A percentile compares a stretch with the other conserved stretches of the same genome.
These are phyloP conservation scores for Blepharisma stoltei DNA, from an alignment of 73 alveolate species.

Conservation along the genomic window DNA sequence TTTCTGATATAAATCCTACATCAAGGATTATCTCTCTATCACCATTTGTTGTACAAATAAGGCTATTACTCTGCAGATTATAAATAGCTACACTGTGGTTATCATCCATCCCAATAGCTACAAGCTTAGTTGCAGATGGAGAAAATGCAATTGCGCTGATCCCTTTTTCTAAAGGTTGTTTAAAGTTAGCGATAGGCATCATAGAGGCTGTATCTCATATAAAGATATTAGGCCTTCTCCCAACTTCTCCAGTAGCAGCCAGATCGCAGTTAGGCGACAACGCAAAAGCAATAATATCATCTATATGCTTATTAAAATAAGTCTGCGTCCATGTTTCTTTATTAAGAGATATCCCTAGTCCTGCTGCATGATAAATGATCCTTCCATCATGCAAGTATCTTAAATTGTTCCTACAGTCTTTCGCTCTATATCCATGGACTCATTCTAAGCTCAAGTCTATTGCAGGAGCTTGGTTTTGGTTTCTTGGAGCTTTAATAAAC, in stretches of 20 bases:
- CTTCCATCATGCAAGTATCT: conserved; percentile 70
- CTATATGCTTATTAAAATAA: conserved; percentile 76
- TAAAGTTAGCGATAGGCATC: conserved; percentile 55
- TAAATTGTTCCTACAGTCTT: conserved; percentile 90
- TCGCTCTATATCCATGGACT: conserved; percentile 97
- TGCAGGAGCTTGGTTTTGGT: conserved; percentile 78
- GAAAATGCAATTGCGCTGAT: conserved; percentile 71
- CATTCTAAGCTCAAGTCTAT: conserved; percentile 70
- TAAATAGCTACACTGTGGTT: conserved; percentile 79
- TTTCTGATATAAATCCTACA: conserved; percentile 73
- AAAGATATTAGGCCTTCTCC: conserved; percentile 68
- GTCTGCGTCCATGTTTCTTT: conserved; percentile 54
- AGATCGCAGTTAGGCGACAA: conserved; percentile 62
- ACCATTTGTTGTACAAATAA: conserved; percentile 62
- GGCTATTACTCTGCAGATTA: conserved; percentile 47
- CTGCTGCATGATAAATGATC: conserved; percentile 91
- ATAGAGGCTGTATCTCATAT: conserved; percentile 88
- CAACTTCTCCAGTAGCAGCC: conserved; percentile 94
- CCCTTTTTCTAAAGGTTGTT: conserved; percentile 71
- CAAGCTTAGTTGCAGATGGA: conserved; percentile 75
- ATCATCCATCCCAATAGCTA: conserved; percentile 75
- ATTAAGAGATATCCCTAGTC: conserved; percentile 81
- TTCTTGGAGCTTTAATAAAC: conserved; percentile 65
- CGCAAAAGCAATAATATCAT: conserved; percentile 87
- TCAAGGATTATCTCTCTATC: conserved; percentile 79